Evolutionary conservation across 306 rosid species (phyloP), one percentile per base, ranked within the genome.

Genomic region (Castanea mollissima): DNA sequence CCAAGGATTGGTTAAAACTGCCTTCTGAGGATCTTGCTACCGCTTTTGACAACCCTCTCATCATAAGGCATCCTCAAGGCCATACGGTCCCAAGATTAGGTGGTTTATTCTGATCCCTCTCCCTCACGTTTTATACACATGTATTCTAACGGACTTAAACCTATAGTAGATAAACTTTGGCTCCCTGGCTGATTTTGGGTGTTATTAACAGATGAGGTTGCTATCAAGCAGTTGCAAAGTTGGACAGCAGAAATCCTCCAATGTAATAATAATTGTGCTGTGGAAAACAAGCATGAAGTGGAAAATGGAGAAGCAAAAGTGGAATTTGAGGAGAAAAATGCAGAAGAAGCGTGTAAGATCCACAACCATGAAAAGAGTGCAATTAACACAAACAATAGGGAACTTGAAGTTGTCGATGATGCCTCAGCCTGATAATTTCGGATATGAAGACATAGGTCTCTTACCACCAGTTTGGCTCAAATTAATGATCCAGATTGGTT

Each of bases 81-180:
- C 98, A 94, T 68, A 92, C 94, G 5, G 97, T 92, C 49, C 98
- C 97, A 2, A 86, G 96, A 83, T 72, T 92, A 87, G 97, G 97
- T 94, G 32, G 18, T 60, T 60, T 11, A 63, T 16, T 49, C 77
- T 18, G 71, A 20, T 38, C 31, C 21, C 46, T 46, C 78, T 34
- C 74, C 49, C 18, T 12, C 31, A 55, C 9, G n/a, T 18, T 23
- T 19, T 14, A 23, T 2, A 1, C 10, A 54, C 38, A 74, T 10
- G 18, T 55, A 10, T 20, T 44, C 35, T 49, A 13, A 49, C 46
- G 8, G 46, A 41, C 11, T 8, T 8, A 49, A 49, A 49, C 54
- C 27, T 18, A 34, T 20, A 72, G 54, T 59, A 49, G 63, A 18
- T 82, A 41, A 81, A 71, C 7, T 78, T 67, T 74, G 72, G 74